Conservation (phyloP, 2,329 filamentous ascomycete genomes). For the Trematosphaeria pertusa region DNA sequence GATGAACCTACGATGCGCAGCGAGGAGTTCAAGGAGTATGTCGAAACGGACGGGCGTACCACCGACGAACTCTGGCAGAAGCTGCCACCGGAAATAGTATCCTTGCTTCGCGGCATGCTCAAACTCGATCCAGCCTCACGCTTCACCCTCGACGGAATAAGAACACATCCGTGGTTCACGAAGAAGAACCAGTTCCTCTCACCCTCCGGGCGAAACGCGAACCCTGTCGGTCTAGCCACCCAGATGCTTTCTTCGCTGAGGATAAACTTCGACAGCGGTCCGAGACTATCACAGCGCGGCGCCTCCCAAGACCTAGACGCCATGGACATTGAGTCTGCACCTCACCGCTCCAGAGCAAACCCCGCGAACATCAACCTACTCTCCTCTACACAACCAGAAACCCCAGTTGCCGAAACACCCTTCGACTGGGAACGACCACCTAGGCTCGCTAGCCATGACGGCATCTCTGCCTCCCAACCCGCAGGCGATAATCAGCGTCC, state of each 20-base stretch:
- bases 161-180: constrained; percentile 94
- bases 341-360: constrained; percentile 39
- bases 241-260: constrained; percentile 90
- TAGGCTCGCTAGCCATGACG: constrained; percentile 43
- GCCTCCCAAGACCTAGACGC: constrained; percentile 55
- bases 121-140: constrained; percentile 75
- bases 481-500: constrained; percentile 42
- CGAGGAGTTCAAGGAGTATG: constrained; percentile 91
- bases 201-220: constrained; percentile 73
- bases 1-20: constrained; percentile 86
- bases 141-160: constrained; percentile 86
- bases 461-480: constrained; percentile 47
- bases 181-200: constrained; percentile 79
- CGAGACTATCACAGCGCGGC: constrained; percentile 59
- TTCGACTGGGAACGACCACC: constrained; percentile 90
- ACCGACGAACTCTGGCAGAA: constrained; percentile 85
- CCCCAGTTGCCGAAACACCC: constrained; percentile 73
- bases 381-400: constrained; percentile 86
- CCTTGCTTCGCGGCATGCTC: constrained; percentile 92
- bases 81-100: constrained; percentile 75
- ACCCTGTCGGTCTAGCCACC: constrained; percentile 87
- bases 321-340: constrained; percentile 72
- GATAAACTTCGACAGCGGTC: constrained; percentile 81
- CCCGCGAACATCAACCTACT: constrained; percentile 57
- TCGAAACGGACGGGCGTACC: constrained; percentile 78